Conservation (phyloP, 352 stramenopile species). For the Phytophthora macrochlamydospora region DNA sequence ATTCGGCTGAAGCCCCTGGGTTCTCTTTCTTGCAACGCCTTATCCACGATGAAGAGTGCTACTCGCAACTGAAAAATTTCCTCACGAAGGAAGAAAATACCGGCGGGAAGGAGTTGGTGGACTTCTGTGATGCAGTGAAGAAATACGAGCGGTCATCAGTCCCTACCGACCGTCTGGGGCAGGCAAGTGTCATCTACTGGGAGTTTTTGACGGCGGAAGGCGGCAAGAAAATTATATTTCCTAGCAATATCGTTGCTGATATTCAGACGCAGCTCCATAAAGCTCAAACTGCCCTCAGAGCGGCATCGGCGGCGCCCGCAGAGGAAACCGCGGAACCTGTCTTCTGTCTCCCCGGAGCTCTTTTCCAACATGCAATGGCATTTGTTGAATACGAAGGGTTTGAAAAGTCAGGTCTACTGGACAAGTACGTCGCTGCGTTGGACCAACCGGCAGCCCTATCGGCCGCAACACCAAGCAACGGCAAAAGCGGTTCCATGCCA, state of each 20-base stretch:
- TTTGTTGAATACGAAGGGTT: constrained; percentile 78
- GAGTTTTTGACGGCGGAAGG: constrained; percentile 78
- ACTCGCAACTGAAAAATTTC: constrained; percentile 79
- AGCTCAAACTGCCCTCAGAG: constrained; percentile 46
- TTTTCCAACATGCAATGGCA: constrained; percentile 76
- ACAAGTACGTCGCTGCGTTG: constrained; percentile 80
- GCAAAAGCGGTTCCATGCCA: constrained; percentile 29
- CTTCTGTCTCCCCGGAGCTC: constrained; percentile 47
- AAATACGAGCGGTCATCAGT: constrained; percentile 78
- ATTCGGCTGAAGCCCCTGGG: constrained; percentile 63
- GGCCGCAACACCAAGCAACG: constrained; percentile 17
- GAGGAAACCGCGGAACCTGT: constrained; percentile 19
- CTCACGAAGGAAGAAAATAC: constrained; percentile 62
- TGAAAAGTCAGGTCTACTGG: constrained; percentile 65
- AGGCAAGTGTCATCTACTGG: constrained; percentile 85
- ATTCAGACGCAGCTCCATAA: constrained; percentile 75
- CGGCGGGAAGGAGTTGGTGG: constrained; percentile 68
- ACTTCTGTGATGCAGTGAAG: constrained; percentile 86
- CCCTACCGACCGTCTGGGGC: constrained; percentile 71
- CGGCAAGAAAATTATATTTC: constrained; percentile 65
- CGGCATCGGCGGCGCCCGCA: constrained; percentile 4
- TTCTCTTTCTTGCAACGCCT: constrained; percentile 89
- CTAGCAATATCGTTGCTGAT: constrained; percentile 45
- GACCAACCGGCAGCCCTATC: constrained; percentile 44
- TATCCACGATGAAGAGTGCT: constrained; percentile 90